These are phyloP conservation scores for Phytopythium montanum DNA, from an alignment of 352 stramenopile genomes.

Conservation along the genomic window DNA sequence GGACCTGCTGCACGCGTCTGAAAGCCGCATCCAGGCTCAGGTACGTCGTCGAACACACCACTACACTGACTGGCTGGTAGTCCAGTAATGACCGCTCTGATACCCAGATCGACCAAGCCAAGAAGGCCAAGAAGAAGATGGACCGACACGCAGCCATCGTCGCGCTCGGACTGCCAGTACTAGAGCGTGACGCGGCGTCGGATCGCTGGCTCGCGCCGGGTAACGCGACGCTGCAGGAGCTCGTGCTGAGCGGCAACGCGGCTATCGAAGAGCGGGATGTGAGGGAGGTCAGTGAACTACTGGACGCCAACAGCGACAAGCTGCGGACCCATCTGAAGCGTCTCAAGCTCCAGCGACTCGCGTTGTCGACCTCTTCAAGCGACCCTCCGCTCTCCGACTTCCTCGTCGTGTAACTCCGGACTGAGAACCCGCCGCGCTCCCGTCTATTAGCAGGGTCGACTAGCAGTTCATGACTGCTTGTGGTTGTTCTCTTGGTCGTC, in stretches of 20 bases:
- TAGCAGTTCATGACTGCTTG: constrained; percentile 1
- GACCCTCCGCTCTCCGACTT: constrained; percentile 22
- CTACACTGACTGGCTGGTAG: too few relatives aligned
- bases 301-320: constrained; percentile 36
- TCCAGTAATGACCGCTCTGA: neutral
- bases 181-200: constrained; percentile 38
- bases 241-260: constrained; percentile 63
- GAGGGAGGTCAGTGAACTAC: constrained; percentile 25
- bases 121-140: constrained; percentile 83
- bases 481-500: constrained; percentile 4
- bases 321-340: constrained; percentile 46
- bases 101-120: constrained; percentile 56
- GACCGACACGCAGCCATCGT: constrained; percentile 45
- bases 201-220: constrained; percentile 52
- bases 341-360: constrained; percentile 66
- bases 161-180: constrained; percentile 50
- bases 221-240: constrained; percentile 53
- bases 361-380: constrained; percentile 8
- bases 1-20: constrained; percentile 51
- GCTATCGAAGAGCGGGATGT: constrained; percentile 35
- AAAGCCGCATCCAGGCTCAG: constrained; percentile 63
- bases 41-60: constrained; percentile 25
- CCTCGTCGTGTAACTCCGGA: constrained; percentile 7
- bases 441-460: neutral
- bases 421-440: neutral